Conservation (phyloP, 176 grass and related monocot species). For the Echinochloa phyllopogon region DNA sequence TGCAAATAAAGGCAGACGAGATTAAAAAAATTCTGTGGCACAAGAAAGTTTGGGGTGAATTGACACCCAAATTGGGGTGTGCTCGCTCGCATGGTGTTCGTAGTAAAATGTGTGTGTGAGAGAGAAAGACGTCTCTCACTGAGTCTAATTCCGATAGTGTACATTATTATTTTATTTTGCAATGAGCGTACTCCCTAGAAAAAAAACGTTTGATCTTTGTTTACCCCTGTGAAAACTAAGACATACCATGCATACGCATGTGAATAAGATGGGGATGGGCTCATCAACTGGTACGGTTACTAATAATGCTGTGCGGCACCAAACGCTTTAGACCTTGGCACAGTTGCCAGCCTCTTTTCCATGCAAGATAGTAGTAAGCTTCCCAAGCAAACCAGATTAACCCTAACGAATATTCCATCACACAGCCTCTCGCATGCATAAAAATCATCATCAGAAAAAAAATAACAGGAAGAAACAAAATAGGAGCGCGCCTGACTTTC, state of each 20-base stretch:
- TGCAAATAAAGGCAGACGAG: too few species aligned
- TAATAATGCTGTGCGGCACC: conserved; percentile 19
- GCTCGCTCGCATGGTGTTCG: too few species aligned
- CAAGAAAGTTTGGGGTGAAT: too few species aligned
- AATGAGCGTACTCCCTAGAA: too few species aligned
- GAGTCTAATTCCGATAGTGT: too few species aligned
- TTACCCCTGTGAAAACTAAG: neutral
- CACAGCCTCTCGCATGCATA: neutral
- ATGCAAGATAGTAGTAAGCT: conserved; percentile 12
- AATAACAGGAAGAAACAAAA: neutral
- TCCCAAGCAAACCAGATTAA: conserved; percentile 17
- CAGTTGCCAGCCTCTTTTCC: conserved; percentile 31
- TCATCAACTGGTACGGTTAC: neutral
- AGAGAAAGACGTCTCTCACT: too few species aligned
- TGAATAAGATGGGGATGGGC: neutral
- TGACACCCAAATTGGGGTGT: too few species aligned
- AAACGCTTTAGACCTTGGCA: conserved; percentile 13
- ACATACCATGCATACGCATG: neutral
- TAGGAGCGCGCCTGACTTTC: neutral
- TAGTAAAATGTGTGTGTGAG: too few species aligned
- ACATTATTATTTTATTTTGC: too few species aligned
- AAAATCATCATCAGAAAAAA: neutral
- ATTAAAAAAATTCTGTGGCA: too few species aligned
- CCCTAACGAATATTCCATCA: neutral
- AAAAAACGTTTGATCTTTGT: neutral